A percentile compares a stretch with the other conserved stretches of the same genome.
These are phyloP conservation scores for Fusarium floridanum DNA, from an alignment of 2,329 filamentous ascomycete species.

Conservation along the genomic window DNA sequence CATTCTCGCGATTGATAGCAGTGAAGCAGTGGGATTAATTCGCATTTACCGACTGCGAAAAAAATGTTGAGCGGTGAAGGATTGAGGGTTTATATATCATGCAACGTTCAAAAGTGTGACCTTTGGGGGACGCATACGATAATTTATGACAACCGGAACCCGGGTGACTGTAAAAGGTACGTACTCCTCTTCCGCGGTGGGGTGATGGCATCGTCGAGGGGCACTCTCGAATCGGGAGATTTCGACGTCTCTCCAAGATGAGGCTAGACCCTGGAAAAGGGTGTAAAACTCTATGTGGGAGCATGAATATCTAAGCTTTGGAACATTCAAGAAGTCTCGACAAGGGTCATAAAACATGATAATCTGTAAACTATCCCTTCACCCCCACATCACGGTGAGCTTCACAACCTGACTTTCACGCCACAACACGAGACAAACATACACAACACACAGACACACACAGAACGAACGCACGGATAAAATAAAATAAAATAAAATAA, in stretches of 20 bases:
- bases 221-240: slow-evolving; percentile 20
- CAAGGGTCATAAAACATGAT: background rate
- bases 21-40: slow-evolving; percentile 19
- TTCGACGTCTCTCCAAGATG: slow-evolving; percentile 6
- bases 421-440: slow-evolving; percentile 12
- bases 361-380: background rate
- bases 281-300: background rate
- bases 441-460: slow-evolving; percentile 8
- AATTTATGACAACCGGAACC: slow-evolving; percentile 12
- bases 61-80: background rate
- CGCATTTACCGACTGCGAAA: slow-evolving; percentile 42
- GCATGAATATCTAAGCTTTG: background rate
- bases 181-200: slow-evolving; percentile 27
- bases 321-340: background rate
- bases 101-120: slow-evolving; percentile 20
- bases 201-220: slow-evolving; percentile 40
- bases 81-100: slow-evolving; percentile 18
- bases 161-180: slow-evolving; percentile 16
- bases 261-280: slow-evolving; percentile 1
- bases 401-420: slow-evolving; percentile 10
- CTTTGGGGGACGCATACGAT: slow-evolving; percentile 23
- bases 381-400: background rate
- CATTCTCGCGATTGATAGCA: slow-evolving; percentile 54
- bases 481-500: slow-evolving; percentile 22
- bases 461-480: slow-evolving; percentile 18